Percentiles rank a stretch among this genome's conserved stretches.
Evolutionary conservation across 441 rosid species (phyloP).

Genomic region (Gossypium davidsonii): DNA sequence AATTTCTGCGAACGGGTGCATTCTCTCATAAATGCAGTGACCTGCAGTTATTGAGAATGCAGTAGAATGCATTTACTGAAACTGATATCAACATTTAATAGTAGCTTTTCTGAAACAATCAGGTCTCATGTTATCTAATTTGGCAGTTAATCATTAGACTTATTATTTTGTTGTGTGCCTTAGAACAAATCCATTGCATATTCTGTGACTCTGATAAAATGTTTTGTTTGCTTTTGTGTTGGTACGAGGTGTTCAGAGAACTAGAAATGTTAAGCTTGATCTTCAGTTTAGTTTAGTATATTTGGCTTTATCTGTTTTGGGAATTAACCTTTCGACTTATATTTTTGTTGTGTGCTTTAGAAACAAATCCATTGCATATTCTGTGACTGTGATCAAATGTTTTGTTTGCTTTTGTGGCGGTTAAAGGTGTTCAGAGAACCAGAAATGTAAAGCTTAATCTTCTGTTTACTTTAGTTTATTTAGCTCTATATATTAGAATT

Average conservation of each 20-base stretch:
- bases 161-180: slow-evolving; percentile 4
- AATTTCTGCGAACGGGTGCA: not conserved
- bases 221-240: not conserved
- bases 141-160: not conserved
- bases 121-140: not conserved
- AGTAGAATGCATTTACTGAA: not conserved
- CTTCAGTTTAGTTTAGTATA: not conserved
- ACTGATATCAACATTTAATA: not conserved
- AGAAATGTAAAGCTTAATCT: not conserved
- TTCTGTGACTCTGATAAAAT: not conserved
- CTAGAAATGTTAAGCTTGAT: not conserved
- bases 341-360: slow-evolving; percentile 2
- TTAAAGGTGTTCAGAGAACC: not conserved
- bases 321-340: not conserved
- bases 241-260: not conserved
- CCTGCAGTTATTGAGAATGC: not conserved
- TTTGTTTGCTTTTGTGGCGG: not conserved
- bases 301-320: too few species aligned
- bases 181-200: slow-evolving; percentile 5
- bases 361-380: slow-evolving; percentile 3
- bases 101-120: not conserved
- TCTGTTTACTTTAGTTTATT: not conserved
- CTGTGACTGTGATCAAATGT: not conserved
- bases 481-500: not conserved
- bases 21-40: not conserved